Percentiles rank a stretch among this genome's conserved stretches.
Evolutionary conservation across 2,329 filamentous ascomycete genomes (phyloP).

Genomic region (Hymenoscyphus linearis): DNA sequence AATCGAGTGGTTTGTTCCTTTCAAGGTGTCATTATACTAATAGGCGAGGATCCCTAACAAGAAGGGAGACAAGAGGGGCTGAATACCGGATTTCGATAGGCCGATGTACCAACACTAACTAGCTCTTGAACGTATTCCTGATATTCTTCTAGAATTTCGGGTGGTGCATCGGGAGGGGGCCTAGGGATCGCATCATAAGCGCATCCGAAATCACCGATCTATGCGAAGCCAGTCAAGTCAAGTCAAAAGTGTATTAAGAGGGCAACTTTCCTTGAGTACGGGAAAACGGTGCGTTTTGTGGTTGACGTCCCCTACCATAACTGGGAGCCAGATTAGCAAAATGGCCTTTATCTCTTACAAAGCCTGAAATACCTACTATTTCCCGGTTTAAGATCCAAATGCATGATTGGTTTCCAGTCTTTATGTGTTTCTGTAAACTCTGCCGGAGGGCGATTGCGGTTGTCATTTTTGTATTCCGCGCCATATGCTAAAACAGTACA

Average conservation of each 20-base stretch:
- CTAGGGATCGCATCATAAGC: background rate
- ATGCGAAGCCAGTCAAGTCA: background rate
- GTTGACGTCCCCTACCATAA: background rate
- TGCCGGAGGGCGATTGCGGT: background rate
- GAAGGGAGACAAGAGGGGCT: background rate
- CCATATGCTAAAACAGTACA: background rate
- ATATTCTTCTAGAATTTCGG: background rate
- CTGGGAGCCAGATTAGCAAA: background rate
- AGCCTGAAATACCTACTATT: background rate
- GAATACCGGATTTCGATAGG: background rate
- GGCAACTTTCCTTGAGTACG: background rate
- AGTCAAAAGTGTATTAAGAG: background rate
- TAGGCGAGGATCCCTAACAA: conserved; percentile 4
- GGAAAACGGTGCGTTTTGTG: background rate
- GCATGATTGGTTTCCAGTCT: background rate
- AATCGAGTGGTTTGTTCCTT: conserved; percentile 10
- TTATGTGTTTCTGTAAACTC: background rate
- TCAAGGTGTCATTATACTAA: conserved; percentile 1
- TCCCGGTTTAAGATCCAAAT: background rate
- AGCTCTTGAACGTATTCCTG: background rate
- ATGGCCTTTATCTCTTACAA: background rate
- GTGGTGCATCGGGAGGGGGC: background rate
- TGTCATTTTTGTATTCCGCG: background rate
- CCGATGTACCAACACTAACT: background rate
- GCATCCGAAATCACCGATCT: background rate